phyloP scores from a whole-genome alignment of 2,329 filamentous ascomycete species.

The Setomelanomma holmii region DNA sequence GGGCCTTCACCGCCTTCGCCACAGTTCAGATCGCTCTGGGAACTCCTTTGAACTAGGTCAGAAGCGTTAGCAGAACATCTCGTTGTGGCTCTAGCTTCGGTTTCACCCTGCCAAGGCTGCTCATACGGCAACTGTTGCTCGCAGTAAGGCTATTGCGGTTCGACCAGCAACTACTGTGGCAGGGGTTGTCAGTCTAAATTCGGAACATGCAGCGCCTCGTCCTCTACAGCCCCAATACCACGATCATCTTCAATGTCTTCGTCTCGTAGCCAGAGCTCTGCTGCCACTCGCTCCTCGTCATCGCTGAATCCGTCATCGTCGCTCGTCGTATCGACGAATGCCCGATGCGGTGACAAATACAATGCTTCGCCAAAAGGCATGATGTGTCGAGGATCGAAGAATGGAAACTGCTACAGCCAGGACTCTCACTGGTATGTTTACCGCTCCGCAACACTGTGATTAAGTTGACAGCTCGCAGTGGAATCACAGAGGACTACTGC shows the following conservation, averaged over 20 bases:
- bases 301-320: background rate
- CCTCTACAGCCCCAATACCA: too few species aligned
- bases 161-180: background rate
- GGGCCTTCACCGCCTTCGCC: background rate
- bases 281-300: background rate
- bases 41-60: background rate
- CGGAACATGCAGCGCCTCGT: background rate
- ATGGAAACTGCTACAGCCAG: slow-evolving; percentile 1
- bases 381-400: background rate
- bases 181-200: background rate
- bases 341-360: background rate
- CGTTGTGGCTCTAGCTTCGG: background rate
- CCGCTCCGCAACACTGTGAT: background rate
- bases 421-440: slow-evolving; percentile 1
- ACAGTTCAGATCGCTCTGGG: background rate
- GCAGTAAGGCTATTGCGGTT: background rate
- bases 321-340: background rate
- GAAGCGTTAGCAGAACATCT: background rate
- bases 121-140: background rate
- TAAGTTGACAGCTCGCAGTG: background rate
- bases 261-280: background rate
- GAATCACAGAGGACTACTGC: slow-evolving; percentile 21
- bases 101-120: too few species aligned
- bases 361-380: background rate
- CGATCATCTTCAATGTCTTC: background rate